Evolutionary conservation across 2,329 filamentous ascomycete species (phyloP).

Genomic region (Epichloe aotearoae): DNA sequence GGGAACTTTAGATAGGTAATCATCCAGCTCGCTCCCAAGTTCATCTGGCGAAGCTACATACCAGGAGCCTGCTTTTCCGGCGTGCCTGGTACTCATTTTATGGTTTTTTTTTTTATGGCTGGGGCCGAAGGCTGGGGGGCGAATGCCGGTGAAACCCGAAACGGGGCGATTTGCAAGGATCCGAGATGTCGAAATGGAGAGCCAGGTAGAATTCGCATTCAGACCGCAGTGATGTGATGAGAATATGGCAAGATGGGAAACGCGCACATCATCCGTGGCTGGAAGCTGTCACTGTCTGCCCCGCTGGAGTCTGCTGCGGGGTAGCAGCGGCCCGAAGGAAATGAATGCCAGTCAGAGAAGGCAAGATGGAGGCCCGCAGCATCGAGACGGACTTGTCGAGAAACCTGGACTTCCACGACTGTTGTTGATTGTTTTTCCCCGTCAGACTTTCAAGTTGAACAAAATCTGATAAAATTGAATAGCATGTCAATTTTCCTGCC

Average conservation of each 20-base stretch:
- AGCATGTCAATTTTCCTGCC: too few species aligned
- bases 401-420: too few species aligned
- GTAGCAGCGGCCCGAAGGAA: not conserved
- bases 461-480: too few species aligned
- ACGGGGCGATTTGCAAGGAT: not conserved
- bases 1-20: constrained; percentile 62
- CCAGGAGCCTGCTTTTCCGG: constrained; percentile 72
- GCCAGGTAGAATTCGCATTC: not conserved
- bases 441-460: too few species aligned
- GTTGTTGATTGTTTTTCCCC: too few species aligned
- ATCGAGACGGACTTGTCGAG: too few species aligned
- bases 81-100: constrained; percentile 2
- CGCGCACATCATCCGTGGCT: not conserved
- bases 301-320: not conserved
- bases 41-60: constrained; percentile 50
- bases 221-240: not conserved
- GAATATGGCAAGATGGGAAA: too few species aligned
- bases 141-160: not conserved
- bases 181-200: not conserved
- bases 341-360: not conserved
- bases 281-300: not conserved
- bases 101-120: not conserved
- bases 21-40: constrained; percentile 59
- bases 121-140: too few species aligned
- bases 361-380: too few species aligned